Percentiles rank a stretch among this genome's conserved stretches.
Conservation (phyloP, 2,329 filamentous ascomycete genomes). For the Sporothrix dimorphospora region DNA sequence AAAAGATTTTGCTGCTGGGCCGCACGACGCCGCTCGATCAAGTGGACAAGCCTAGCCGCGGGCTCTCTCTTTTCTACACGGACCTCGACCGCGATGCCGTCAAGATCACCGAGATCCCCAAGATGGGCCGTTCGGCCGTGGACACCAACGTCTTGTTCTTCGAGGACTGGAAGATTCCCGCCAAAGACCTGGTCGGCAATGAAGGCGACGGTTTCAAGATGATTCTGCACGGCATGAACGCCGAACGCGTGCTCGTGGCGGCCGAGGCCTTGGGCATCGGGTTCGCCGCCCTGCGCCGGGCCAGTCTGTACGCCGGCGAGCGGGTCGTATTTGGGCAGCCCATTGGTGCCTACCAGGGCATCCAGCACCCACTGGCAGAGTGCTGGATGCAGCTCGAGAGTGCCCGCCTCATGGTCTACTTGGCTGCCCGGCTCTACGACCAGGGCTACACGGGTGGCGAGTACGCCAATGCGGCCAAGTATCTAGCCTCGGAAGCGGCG, state of each 20-base stretch:
- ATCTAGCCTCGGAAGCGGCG: constrained; percentile 67
- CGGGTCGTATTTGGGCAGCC: constrained; percentile 65
- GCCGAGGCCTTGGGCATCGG: constrained; percentile 80
- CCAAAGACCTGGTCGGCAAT: constrained; percentile 67
- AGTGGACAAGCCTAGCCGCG: constrained; percentile 46
- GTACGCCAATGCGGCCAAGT: constrained; percentile 66
- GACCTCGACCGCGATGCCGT: background rate
- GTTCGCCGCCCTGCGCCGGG: constrained; percentile 68
- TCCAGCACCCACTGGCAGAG: constrained; percentile 67
- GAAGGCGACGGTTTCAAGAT: constrained; percentile 80
- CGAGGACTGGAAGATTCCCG: constrained; percentile 69
- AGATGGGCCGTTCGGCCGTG: constrained; percentile 82
- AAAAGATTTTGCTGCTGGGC: constrained; percentile 81
- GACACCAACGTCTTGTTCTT: constrained; percentile 90
- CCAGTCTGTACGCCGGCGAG: constrained; percentile 67
- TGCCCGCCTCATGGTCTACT: constrained; percentile 66
- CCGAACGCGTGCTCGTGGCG: constrained; percentile 73
- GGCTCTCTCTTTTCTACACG: constrained; percentile 56
- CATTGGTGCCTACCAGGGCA: constrained; percentile 68
- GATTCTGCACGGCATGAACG: constrained; percentile 79
- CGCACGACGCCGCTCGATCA: constrained; percentile 77
- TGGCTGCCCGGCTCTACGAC: constrained; percentile 66
- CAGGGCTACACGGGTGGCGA: background rate
- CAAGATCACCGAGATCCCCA: constrained; percentile 65
- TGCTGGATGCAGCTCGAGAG: constrained; percentile 68